Conservation (phyloP, 768 basidiomycete species). For the Neoboletus magnificus region DNA sequence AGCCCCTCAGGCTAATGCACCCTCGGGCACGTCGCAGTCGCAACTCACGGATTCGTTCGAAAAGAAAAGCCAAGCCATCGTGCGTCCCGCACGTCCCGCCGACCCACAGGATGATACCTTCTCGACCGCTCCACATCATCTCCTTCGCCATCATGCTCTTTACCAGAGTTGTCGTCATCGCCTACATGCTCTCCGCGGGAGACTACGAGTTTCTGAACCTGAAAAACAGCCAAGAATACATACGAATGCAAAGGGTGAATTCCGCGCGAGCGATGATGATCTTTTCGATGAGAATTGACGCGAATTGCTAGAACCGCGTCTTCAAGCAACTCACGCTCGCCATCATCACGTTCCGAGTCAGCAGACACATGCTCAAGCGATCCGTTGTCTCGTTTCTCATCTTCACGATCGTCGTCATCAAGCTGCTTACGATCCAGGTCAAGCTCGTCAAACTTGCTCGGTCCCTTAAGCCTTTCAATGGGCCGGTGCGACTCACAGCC, state of each 20-base stretch:
- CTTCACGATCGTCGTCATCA: conserved; percentile 30
- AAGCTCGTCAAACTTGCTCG: conserved; percentile 29
- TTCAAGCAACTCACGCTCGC: conserved; percentile 24
- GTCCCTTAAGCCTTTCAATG: conserved; percentile 24
- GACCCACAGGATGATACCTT: conserved; percentile 14
- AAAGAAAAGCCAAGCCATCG: not conserved
- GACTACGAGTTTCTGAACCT: conserved; percentile 13
- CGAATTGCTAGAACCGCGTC: conserved; percentile 14
- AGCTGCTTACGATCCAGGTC: conserved; percentile 27
- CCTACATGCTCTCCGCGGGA: conserved; percentile 21
- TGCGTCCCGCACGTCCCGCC: not conserved
- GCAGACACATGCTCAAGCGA: conserved; percentile 28
- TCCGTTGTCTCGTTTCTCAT: conserved; percentile 29
- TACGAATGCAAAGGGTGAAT: conserved; percentile 20
- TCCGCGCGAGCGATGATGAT: not conserved
- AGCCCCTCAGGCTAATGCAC: not conserved
- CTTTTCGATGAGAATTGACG: not conserved
- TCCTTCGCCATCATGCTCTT: conserved; percentile 18
- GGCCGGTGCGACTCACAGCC: conserved; percentile 23
- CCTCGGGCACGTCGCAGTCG: not conserved
- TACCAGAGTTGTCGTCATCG: conserved; percentile 17
- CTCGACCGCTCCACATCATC: conserved; percentile 12
- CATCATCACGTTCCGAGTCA: conserved; percentile 27
- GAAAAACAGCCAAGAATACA: conserved; percentile 20
- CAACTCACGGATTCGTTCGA: not conserved